Percentiles rank a stretch among this genome's conserved stretches.
Conservation (phyloP, 1,139 yeast genomes). For the Taphrina populina region DNA sequence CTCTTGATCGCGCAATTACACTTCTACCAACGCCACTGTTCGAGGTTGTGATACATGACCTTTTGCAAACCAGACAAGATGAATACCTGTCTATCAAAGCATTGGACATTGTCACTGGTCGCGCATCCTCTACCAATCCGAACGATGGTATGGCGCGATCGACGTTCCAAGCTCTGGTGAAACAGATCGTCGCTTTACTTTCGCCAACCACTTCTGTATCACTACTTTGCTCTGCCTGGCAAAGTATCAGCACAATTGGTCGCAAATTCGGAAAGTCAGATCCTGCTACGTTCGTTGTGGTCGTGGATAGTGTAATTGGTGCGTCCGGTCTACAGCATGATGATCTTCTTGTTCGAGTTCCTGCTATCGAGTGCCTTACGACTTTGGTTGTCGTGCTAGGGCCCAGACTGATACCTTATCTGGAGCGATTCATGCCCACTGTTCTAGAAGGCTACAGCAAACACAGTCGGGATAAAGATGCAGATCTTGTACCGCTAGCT, state of each 20-base stretch:
- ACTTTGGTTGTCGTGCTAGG: constrained; percentile 73
- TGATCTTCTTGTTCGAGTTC: constrained; percentile 62
- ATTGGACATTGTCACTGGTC: constrained; percentile 14
- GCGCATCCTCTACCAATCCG: constrained; percentile 12
- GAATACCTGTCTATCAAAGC: constrained; percentile 24
- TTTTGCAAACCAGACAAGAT: constrained; percentile 4
- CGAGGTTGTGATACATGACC: constrained; percentile 14
- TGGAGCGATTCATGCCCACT: constrained; percentile 80
- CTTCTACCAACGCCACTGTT: constrained; percentile 32
- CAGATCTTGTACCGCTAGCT: constrained; percentile 47
- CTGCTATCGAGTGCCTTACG: constrained; percentile 72
- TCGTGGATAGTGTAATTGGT: constrained; percentile 56
- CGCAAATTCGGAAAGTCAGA: constrained; percentile 61
- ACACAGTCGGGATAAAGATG: constrained; percentile 42
- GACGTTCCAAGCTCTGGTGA: constrained; percentile 7
- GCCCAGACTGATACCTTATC: constrained; percentile 78
- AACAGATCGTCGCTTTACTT: constrained; percentile 7
- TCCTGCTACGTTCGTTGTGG: constrained; percentile 52
- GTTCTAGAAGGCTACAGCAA: constrained; percentile 60
- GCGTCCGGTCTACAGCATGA: constrained; percentile 55
- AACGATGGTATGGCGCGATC: background rate
- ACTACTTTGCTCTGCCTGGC: constrained; percentile 47
- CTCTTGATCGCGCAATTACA: constrained; percentile 32
- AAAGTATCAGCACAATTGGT: constrained; percentile 63
- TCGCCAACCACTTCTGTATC: constrained; percentile 2